Percentiles rank a stretch among this genome's conserved stretches.
phyloP scores from a whole-genome alignment of 2,329 filamentous ascomycete species.

The Helotiales sp. region DNA sequence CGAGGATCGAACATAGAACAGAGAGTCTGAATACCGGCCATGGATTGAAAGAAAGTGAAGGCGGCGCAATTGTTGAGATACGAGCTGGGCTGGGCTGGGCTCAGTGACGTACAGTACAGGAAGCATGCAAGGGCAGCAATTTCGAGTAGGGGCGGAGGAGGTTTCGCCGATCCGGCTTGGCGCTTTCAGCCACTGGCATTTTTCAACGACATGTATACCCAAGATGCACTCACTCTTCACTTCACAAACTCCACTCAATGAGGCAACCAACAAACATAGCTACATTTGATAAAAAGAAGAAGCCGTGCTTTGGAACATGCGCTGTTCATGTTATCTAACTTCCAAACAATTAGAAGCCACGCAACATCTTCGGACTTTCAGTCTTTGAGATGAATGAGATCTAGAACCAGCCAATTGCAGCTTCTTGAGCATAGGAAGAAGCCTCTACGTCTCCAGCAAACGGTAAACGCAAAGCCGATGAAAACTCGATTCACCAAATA shows the following conservation, averaged over 20 bases:
- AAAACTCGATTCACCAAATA: background rate
- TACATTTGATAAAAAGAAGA: no score
- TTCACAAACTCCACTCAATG: background rate
- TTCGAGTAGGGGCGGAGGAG: background rate
- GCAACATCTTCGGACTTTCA: no score
- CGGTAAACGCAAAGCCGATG: background rate
- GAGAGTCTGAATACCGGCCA: conserved; percentile 20
- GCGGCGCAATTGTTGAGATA: conserved; percentile 8
- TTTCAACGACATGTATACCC: conserved; percentile 11
- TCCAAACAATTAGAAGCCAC: no score
- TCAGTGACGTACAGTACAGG: conserved; percentile 19
- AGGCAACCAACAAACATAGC: background rate
- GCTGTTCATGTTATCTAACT: no score
- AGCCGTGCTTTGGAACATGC: no score
- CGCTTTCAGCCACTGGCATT: background rate
- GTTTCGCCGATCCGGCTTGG: conserved; percentile 15
- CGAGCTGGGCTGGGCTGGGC: background rate
- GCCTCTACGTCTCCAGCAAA: background rate
- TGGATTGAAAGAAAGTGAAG: conserved; percentile 23
- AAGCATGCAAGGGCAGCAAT: background rate
- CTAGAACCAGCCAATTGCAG: no score
- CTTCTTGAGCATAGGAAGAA: no score
- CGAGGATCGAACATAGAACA: conserved; percentile 25
- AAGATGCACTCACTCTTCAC: background rate
- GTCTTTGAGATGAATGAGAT: no score